These are phyloP conservation scores for Argentina anserina DNA, from an alignment of 306 rosid species.

Conservation along the genomic window DNA sequence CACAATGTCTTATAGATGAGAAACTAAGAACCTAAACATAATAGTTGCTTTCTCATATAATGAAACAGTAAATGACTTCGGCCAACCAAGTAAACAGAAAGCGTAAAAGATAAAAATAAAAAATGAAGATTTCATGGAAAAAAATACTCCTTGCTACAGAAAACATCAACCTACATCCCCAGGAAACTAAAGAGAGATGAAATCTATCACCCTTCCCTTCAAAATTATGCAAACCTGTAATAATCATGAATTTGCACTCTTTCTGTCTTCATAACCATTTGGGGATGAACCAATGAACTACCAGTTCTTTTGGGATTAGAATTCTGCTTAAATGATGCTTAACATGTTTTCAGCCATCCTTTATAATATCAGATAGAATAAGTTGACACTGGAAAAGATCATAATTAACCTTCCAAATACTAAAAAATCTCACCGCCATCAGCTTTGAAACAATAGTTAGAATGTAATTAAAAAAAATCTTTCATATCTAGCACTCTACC, in stretches of 20 bases:
- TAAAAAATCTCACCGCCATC: background rate
- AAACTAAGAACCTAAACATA: conserved; percentile 15
- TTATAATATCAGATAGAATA: background rate
- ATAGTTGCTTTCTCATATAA: background rate
- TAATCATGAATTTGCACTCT: background rate
- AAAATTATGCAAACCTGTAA: background rate
- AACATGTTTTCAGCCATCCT: background rate
- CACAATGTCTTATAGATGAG: conserved; percentile 8
- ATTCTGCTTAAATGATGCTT: background rate
- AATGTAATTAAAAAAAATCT: background rate
- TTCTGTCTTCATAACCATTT: background rate
- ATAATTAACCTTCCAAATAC: background rate
- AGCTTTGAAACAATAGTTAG: background rate
- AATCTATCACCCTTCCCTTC: background rate
- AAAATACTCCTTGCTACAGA: background rate
- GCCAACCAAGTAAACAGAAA: background rate
- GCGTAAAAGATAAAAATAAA: background rate
- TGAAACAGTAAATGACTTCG: background rate
- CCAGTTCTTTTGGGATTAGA: background rate
- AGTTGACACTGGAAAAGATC: background rate
- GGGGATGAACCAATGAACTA: background rate
- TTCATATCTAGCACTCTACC: background rate
- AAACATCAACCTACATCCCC: background rate
- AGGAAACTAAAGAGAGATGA: background rate
- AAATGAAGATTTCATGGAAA: background rate